Evolutionary conservation across 306 rosid genomes (phyloP), one percentile per base, ranked within the genome.

Genomic region (Glycine soja): DNA sequence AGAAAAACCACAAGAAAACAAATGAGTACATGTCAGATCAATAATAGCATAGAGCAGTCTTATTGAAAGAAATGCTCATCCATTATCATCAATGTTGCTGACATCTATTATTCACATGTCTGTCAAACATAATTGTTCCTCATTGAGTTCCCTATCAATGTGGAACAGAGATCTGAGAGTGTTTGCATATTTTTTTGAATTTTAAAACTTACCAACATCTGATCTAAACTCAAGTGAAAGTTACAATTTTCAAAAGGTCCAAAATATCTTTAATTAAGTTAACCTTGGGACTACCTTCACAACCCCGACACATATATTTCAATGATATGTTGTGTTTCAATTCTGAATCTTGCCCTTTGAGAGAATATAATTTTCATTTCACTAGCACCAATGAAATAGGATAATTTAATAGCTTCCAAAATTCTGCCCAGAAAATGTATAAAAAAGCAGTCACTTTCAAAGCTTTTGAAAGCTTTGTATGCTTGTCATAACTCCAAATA

Each of bases 181-280:
- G 38, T 53, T 72, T 51, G 40, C 32, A 38, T 14, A 70, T 70
- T 74, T 18, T 32, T 56, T 50, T 42, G 48, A 36, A 64, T 9
- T 71, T 63, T 76, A 70, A 34, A 65, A 30, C 19, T 51, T 75
- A 70, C 36, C 47, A 79, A 69, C 40, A 43, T 48, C 62, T 63
- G 40, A 15, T 70, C 12, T n/a, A 81, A 62, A 48, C 82, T 53
- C 3, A 0, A 16, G 50, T 19, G 38, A 56, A 34, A 42, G 43
- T 53, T 77, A 61, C 14, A 72, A 74, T 70, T 46, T 52, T 36
- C 10, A 15, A 32, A 13, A 38, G 58, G 56, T 74, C 64, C 48
- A 13, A 8, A 32, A 11, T 30, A 79, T 79, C 34, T 69, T 69
- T 56, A 10, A 9, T 18, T 56, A 8, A 54, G 82, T 79, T 79